These are phyloP conservation scores for Colletotrichum euphorbiae DNA, from an alignment of 2,329 filamentous ascomycete genomes.

Conservation along the genomic window DNA sequence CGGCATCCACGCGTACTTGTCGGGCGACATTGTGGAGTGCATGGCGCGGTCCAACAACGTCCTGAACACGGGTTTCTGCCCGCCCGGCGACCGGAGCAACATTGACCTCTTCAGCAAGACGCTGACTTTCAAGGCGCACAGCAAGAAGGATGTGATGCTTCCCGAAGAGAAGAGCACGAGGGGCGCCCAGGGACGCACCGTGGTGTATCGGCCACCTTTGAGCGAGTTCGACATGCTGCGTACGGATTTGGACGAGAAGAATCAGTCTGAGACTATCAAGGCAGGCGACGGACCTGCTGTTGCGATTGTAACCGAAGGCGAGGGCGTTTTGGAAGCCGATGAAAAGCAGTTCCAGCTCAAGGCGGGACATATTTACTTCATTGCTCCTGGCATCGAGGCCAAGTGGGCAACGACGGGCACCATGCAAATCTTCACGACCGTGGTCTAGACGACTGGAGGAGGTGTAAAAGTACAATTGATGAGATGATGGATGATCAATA, in stretches of 20 bases:
- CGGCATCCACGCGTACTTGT: slow-evolving; percentile 79
- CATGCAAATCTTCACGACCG: slow-evolving; percentile 54
- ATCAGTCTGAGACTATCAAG: slow-evolving; percentile 68
- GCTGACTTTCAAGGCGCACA: slow-evolving; percentile 73
- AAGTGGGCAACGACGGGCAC: slow-evolving; percentile 47
- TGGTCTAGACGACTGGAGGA: slow-evolving; percentile 31
- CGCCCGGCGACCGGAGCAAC: slow-evolving; percentile 71
- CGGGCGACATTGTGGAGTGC: slow-evolving; percentile 81
- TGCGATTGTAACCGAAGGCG: slow-evolving; percentile 70
- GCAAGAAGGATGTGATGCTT: slow-evolving; percentile 66
- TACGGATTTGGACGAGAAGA: slow-evolving; percentile 67
- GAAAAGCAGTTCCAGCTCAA: slow-evolving; percentile 64
- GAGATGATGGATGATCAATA: neutral
- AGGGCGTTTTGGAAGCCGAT: slow-evolving; percentile 66
- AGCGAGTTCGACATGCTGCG: slow-evolving; percentile 78
- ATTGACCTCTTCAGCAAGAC: slow-evolving; percentile 72
- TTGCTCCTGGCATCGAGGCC: slow-evolving; percentile 64
- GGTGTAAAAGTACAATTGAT: neutral
- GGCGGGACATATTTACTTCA: slow-evolving; percentile 74
- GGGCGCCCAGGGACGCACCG: slow-evolving; percentile 69
- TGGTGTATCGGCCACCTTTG: slow-evolving; percentile 73
- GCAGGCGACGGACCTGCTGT: slow-evolving; percentile 71
- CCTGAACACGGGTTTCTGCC: slow-evolving; percentile 80
- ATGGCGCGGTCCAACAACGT: slow-evolving; percentile 84
- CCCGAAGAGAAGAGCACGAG: slow-evolving; percentile 49